phyloP scores from a whole-genome alignment of 2,329 filamentous ascomycete genomes.

The Aspergillus pseudonomiae region DNA sequence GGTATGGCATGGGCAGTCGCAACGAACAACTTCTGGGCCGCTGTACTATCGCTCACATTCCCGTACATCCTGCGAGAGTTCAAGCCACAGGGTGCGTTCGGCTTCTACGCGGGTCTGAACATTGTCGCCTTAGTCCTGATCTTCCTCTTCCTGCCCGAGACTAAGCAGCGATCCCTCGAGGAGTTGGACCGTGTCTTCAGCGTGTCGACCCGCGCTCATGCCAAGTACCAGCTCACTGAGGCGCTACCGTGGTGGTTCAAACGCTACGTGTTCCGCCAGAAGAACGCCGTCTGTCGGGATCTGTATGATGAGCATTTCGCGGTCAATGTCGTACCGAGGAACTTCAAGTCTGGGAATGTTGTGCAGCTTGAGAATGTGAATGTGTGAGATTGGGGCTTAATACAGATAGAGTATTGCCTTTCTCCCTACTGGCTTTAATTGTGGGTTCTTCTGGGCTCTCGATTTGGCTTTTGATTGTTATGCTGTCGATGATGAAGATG shows the following conservation, averaged over 20 bases:
- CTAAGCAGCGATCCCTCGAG: conserved; percentile 57
- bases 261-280: conserved; percentile 57
- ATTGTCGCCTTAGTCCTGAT: conserved; percentile 64
- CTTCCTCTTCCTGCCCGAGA: conserved; percentile 63
- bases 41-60: conserved; percentile 54
- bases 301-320: neutral
- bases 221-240: conserved; percentile 60
- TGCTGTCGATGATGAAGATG: neutral
- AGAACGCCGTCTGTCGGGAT: conserved; percentile 15
- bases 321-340: neutral
- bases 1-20: conserved; percentile 51
- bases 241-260: conserved; percentile 65
- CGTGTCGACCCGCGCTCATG: conserved; percentile 61
- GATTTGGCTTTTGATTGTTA: neutral
- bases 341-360: neutral
- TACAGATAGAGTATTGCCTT: neutral
- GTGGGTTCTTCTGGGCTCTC: accelerated
- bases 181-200: conserved; percentile 63
- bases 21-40: conserved; percentile 53
- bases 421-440: neutral
- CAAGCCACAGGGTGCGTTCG: conserved; percentile 58
- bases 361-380: neutral
- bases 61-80: conserved; percentile 52
- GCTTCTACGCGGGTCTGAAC: conserved; percentile 65
- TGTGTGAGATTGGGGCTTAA: neutral